Base-by-base conservation (phyloP, 805 yeast genomes). In the Pichia scutulata region DNA sequence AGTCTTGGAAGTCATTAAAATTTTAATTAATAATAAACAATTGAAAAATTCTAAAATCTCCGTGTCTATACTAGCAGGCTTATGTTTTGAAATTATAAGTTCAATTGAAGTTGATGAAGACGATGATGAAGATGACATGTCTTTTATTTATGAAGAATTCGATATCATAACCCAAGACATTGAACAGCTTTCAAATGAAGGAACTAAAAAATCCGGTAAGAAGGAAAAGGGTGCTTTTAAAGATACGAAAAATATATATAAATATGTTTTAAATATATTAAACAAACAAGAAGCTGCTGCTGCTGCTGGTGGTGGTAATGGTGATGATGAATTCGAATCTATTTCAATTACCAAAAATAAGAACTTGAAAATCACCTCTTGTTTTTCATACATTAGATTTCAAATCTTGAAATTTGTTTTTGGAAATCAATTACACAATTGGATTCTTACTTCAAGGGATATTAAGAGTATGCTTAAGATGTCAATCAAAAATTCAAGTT, bases 141-240 rank as follows among this genome's bases (percentile, higher is more conserved):
- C 49, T n/a, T 45, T 48, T 14, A 40, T 52, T 26, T 33, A 28
- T 14, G 44, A 48, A 5, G 51, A 53, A 46, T 23, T 53, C 7
- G 41, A 23, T 22, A 3, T n/a, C 12, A 58, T 81, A 10, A 61
- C 69, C 28, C 59, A 64, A 21, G 68, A 69, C 4, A 61, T 78
- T 28, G 68, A 69, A 24, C 65, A 71, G 36, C 66, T 82, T 41
- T 66, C 77, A 1, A 74, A 72, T 41, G 73, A 77, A 22, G 77
- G 85, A 0, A 70, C 82, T 6, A 81, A 81, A 51, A 77, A 73
- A 47, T 60, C 81, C 3, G 76, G 83, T 25, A 84, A 84, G 56
- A 80, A 77, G 59, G 86, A 84, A 56, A 80, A 77, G 59, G 86
- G 81, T 53, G 19, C 18, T n/a, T 33, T 33, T 33, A 82, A 80